Conservation (phyloP, 176 grass and related monocot species). For the Urochloa ruziziensis region DNA sequence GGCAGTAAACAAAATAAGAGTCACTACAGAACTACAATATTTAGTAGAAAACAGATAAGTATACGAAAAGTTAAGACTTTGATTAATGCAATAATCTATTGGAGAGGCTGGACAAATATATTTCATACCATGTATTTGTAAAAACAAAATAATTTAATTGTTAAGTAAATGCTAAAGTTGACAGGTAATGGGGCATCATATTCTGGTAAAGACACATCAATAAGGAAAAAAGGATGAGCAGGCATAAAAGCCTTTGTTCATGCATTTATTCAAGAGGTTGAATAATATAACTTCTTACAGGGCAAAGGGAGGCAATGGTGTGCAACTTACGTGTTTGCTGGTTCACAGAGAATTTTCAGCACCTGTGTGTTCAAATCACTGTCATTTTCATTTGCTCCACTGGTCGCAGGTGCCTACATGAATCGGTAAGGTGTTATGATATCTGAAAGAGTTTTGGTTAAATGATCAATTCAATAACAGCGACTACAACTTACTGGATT, state of each 20-base stretch:
- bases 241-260: neutral
- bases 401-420: slow-evolving; percentile 14
- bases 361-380: slow-evolving; percentile 64
- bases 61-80: neutral
- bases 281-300: neutral
- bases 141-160: neutral
- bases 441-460: neutral
- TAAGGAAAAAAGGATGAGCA: neutral
- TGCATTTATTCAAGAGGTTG: neutral
- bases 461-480: neutral
- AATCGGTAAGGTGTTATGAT: neutral
- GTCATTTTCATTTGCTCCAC: slow-evolving; percentile 34
- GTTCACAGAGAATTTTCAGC: slow-evolving; percentile 75
- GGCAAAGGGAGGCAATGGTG: neutral
- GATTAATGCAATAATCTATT: neutral
- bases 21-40: too few relatives aligned
- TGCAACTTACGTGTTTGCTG: slow-evolving; percentile 68
- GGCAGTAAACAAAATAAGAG: too few relatives aligned
- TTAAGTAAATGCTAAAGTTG: neutral
- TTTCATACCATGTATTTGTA: neutral
- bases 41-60: neutral
- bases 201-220: neutral
- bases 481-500: slow-evolving; percentile 56
- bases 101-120: neutral
- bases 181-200: neutral